Base-by-base conservation (phyloP, 2,329 filamentous ascomycete genomes). In the Drechslera avenae region DNA sequence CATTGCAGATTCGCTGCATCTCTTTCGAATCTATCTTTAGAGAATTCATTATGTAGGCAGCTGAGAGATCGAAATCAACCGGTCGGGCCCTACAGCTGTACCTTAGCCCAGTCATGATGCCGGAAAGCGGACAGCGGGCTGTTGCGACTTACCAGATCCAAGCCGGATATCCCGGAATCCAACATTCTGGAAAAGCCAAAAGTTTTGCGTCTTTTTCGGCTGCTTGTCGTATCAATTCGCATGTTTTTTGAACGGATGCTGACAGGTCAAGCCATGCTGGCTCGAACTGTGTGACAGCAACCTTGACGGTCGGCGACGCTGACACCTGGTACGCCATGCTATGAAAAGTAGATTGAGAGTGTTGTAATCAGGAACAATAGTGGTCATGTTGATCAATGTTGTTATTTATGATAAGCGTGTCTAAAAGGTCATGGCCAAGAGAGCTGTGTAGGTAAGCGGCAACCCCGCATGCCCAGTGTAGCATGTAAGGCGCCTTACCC, bases 181-280 rank as follows among this genome's bases (percentile, higher is more conserved):
- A 80, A 8, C 75, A 71, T 47, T 81, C 77, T 1, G 78, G 77
- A 37, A 80, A 81, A 0, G 68, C 62, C 3, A 87, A 66, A 2
- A 87, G 69, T 50, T 83, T 76, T 2, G 82, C 82, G 1, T 79
- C 80, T 35, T 81, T 78, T 4, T 68, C 56, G 1, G 79, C 79
- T 1, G 85, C 85, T 58, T 83, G 78, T 31, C 75, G 68, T 56
- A 87, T 86, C 42, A 86, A 74, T 0, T 69, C 62, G 58, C 81
- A 80, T 6, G 84, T 85, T 64, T 87, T 87, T 1, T 76, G 64
- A 1, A 86, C 79, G 2, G 78, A 75, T 0, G 67, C 79, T 6
- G 78, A 71, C 2, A 87, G 76, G 59, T 87, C 81, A 6, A 87
- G 75, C 83, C 83, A 87, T 1, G 74, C 77, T 0, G 84, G 83